phyloP scores from a whole-genome alignment of 345 rosid genomes.

The Hevea brasiliensis region DNA sequence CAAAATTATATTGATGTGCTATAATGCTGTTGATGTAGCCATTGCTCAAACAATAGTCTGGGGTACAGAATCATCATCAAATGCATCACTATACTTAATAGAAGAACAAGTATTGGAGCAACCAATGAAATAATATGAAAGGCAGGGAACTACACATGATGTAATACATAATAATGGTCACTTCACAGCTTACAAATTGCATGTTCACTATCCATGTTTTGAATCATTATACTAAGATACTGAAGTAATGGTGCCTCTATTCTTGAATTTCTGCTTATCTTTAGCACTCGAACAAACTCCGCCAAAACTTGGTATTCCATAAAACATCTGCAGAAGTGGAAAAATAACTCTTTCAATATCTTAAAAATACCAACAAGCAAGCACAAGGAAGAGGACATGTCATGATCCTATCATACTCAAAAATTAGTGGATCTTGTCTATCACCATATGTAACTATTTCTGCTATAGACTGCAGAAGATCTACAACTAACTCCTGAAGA shows the following conservation, averaged over 20 bases:
- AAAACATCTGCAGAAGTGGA: slow-evolving; percentile 43
- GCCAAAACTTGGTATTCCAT: slow-evolving; percentile 68
- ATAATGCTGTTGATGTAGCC: slow-evolving; percentile 61
- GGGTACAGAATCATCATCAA: slow-evolving; percentile 17
- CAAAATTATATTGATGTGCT: slow-evolving; percentile 46
- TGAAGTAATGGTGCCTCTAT: slow-evolving; percentile 61
- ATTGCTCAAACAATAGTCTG: slow-evolving; percentile 73
- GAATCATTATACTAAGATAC: slow-evolving; percentile 67
- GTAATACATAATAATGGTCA: not conserved
- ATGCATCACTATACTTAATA: slow-evolving; percentile 13
- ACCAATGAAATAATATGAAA: not conserved
- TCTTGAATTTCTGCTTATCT: slow-evolving; percentile 45
- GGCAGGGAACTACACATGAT: not conserved
- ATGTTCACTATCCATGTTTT: slow-evolving; percentile 58
- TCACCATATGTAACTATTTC: slow-evolving; percentile 68
- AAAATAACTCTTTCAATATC: not conserved
- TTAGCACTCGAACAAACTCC: slow-evolving; percentile 57
- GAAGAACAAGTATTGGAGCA: not conserved
- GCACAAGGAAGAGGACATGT: not conserved
- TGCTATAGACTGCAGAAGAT: slow-evolving; percentile 57
- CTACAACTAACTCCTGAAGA: slow-evolving; percentile 47
- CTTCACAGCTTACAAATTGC: slow-evolving; percentile 52
- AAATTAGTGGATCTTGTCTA: slow-evolving; percentile 56
- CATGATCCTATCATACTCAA: slow-evolving; percentile 40
- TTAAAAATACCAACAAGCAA: slow-evolving; percentile 1